These are phyloP conservation scores for Acanthochlamys bracteata DNA, from an alignment of 106 monocot genomes.

Conservation along the genomic window DNA sequence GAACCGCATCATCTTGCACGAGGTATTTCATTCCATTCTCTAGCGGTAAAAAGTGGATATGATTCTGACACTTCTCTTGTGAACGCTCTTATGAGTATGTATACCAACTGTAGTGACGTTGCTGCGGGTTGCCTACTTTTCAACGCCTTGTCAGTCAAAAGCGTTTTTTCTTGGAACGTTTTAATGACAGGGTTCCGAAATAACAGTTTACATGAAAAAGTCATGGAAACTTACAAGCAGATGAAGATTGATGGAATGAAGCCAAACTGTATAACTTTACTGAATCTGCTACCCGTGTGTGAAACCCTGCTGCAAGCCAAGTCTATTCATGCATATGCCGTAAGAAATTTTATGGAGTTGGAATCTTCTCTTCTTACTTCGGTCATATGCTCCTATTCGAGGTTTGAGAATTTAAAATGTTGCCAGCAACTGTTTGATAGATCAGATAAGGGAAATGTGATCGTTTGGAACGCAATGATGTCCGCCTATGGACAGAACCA, in stretches of 20 bases:
- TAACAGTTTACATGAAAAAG: conserved; percentile 13
- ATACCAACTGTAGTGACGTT: conserved; percentile 28
- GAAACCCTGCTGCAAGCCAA: conserved; percentile 31
- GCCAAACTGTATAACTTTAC: conserved; percentile 40
- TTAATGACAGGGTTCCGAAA: conserved; percentile 58
- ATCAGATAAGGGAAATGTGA: conserved; percentile 32
- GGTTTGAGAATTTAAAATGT: conserved; percentile 30
- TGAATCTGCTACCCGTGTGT: conserved; percentile 48
- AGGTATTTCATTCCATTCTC: conserved; percentile 40
- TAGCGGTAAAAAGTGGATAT: conserved; percentile 39
- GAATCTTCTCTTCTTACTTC: conserved; percentile 48
- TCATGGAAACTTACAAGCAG: conserved; percentile 27
- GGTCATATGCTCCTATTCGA: conserved; percentile 48
- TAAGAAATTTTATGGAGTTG: conserved; percentile 27
- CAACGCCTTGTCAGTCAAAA: conserved; percentile 16
- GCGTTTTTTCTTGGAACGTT: conserved; percentile 54
- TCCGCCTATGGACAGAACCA: conserved; percentile 27
- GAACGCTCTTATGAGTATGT: conserved; percentile 74
- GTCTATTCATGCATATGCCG: conserved; percentile 45
- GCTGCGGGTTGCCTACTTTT: conserved; percentile 27
- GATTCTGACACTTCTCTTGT: conserved; percentile 32
- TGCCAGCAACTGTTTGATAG: conserved; percentile 33
- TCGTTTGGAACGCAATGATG: conserved; percentile 56
- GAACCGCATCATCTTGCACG: conserved; percentile 13
- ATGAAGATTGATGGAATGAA: conserved; percentile 30